Percentiles rank a stretch among this genome's conserved stretches.
Conservation (phyloP, 1,284 basidiomycete genomes). For the Cystobasidium sp. region DNA sequence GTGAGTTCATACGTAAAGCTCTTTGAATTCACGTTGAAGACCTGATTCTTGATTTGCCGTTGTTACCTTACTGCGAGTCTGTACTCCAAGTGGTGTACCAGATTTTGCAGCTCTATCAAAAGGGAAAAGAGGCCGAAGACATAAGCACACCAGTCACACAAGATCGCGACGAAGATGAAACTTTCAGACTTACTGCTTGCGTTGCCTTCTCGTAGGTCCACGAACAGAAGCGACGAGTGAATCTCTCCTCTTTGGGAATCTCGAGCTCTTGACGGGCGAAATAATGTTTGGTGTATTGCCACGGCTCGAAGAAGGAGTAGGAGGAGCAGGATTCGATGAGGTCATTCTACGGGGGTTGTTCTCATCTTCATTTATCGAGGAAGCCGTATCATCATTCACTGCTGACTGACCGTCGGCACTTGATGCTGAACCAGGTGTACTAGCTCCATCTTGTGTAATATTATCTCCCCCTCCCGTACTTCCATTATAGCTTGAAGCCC, state of each 20-base stretch:
- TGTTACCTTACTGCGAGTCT: conserved; percentile 31
- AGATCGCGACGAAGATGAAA: not conserved
- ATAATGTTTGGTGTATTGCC: conserved; percentile 1
- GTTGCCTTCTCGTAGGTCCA: conserved; percentile 33
- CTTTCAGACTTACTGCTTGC: conserved; percentile 31
- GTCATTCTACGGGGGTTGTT: not conserved
- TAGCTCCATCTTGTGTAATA: conserved; percentile 1
- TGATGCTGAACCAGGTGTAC: conserved; percentile 8
- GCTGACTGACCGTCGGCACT: not conserved
- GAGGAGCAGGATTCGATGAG: conserved; percentile 12
- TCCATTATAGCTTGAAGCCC: conserved; percentile 25
- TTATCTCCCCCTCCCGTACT: not conserved
- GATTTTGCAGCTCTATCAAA: conserved; percentile 16
- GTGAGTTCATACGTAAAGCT: conserved; percentile 32
- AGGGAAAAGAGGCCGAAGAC: not conserved
- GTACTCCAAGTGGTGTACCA: conserved; percentile 7
- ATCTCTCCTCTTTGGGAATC: conserved; percentile 33
- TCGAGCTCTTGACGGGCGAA: conserved; percentile 10
- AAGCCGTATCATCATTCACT: not conserved
- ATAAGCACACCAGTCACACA: not conserved
- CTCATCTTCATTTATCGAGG: not conserved
- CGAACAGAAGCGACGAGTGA: conserved; percentile 3
- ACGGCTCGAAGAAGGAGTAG: not conserved
- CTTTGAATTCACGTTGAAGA: conserved; percentile 39
- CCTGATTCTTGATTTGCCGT: conserved; percentile 21